Conservation (phyloP, 306 rosid species). For the Canavalia ensiformis region DNA sequence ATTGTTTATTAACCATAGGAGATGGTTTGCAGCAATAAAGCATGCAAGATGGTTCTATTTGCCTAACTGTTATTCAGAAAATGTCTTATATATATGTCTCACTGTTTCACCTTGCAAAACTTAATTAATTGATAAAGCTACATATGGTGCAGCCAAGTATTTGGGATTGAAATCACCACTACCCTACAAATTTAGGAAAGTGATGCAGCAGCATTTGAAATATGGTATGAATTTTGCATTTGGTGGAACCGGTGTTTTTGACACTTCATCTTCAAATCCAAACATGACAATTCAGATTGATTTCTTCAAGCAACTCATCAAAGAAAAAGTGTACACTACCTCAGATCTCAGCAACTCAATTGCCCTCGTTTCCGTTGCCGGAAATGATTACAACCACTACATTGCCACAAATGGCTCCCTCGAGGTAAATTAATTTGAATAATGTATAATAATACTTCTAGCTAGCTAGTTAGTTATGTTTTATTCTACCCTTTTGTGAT, state of each 20-base stretch:
- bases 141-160: constrained; percentile 58
- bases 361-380: constrained; percentile 64
- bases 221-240: constrained; percentile 80
- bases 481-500: too few relatives aligned
- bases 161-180: constrained; percentile 65
- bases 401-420: constrained; percentile 46
- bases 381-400: constrained; percentile 68
- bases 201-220: constrained; percentile 49
- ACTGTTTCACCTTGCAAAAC: not conserved
- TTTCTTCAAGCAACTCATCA: constrained; percentile 53
- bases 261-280: constrained; percentile 55
- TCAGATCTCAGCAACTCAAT: constrained; percentile 59
- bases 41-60: too few relatives aligned
- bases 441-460: too few relatives aligned
- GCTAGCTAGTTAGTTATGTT: too few relatives aligned
- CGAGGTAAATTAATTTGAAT: constrained; percentile 12
- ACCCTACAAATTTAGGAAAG: constrained; percentile 62
- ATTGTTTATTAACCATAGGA: too few relatives aligned
- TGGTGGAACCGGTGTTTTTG: constrained; percentile 78
- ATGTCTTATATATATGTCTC: not conserved
- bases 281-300: constrained; percentile 76
- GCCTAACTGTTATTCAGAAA: too few relatives aligned
- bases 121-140: not conserved
- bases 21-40: too few relatives aligned
- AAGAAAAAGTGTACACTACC: constrained; percentile 45